Percentiles rank a stretch among this genome's conserved stretches.
phyloP scores from a whole-genome alignment of 2,329 filamentous ascomycete species.

The Pestalotiopsis sp. region DNA sequence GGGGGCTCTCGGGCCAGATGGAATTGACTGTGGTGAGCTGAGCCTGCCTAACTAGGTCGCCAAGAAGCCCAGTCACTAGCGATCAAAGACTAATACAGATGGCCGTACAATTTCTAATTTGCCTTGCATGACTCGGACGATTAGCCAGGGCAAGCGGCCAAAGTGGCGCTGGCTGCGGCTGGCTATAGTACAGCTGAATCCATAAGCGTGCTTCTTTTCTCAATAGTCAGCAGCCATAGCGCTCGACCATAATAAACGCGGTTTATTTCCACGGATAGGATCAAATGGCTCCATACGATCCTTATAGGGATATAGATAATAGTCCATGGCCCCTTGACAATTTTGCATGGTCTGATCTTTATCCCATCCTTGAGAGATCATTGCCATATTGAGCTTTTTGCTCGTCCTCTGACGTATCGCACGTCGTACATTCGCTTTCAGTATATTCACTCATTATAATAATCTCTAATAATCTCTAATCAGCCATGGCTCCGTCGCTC shows the following conservation, averaged over 20 bases:
- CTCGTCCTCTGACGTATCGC: constrained; percentile 43
- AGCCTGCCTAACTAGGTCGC: not conserved
- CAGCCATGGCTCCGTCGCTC: constrained; percentile 42
- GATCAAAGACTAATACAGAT: not conserved
- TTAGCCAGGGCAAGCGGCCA: not conserved
- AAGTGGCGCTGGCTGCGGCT: not conserved
- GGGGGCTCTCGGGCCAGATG: not conserved
- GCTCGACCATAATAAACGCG: not conserved
- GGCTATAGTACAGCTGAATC: constrained; percentile 5
- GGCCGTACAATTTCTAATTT: not conserved
- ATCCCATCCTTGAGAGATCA: not conserved
- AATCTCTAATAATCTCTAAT: constrained; percentile 20
- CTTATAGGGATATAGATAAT: not conserved
- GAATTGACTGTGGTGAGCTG: not conserved
- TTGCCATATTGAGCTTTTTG: constrained; percentile 23
- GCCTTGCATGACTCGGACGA: not conserved
- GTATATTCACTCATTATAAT: constrained; percentile 15
- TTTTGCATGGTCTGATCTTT: not conserved
- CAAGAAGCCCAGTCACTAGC: not conserved
- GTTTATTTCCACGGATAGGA: not conserved
- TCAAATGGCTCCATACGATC: not conserved
- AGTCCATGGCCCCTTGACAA: not conserved
- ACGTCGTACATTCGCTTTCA: constrained; percentile 44
- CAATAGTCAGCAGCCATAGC: constrained; percentile 2
- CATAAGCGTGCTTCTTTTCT: not conserved